Percentiles rank a stretch among this genome's conserved stretches.
phyloP scores from a whole-genome alignment of 2,329 filamentous ascomycete genomes.

The Curvularia lunata region DNA sequence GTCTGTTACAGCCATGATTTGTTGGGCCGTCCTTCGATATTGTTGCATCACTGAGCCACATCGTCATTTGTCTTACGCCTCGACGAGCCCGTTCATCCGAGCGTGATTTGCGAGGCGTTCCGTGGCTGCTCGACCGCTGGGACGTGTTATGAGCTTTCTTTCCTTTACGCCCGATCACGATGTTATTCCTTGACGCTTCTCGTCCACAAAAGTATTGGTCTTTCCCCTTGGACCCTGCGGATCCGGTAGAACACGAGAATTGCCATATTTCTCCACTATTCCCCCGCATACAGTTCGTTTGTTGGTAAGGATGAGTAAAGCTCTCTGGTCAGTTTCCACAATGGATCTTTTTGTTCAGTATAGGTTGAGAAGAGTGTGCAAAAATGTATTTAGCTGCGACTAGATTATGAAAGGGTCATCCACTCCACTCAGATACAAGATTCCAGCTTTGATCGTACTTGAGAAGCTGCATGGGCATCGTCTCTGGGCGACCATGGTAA shows the following conservation, averaged over 20 bases:
- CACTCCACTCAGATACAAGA: conserved; percentile 19
- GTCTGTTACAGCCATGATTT: conserved; percentile 34
- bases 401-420: conserved; percentile 39
- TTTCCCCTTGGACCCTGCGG: conserved; percentile 26
- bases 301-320: conserved; percentile 12
- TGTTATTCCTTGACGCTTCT: conserved; percentile 25
- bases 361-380: conserved; percentile 41
- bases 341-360: conserved; percentile 23
- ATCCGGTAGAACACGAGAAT: conserved; percentile 32
- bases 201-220: conserved; percentile 45
- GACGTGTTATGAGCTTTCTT: conserved; percentile 23
- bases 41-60: conserved; percentile 28
- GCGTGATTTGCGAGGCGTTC: conserved; percentile 25
- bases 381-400: conserved; percentile 44
- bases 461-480: background rate
- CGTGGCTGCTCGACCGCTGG: conserved; percentile 21
- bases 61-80: conserved; percentile 19
- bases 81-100: conserved; percentile 19
- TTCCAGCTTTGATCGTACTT: background rate
- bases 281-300: conserved; percentile 16
- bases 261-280: conserved; percentile 32
- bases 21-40: conserved; percentile 25
- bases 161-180: conserved; percentile 31
- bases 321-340: conserved; percentile 18
- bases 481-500: background rate